Evolutionary conservation across 176 grass and related monocot species (phyloP).

Genomic region (Hsuehochloa calcarea): DNA sequence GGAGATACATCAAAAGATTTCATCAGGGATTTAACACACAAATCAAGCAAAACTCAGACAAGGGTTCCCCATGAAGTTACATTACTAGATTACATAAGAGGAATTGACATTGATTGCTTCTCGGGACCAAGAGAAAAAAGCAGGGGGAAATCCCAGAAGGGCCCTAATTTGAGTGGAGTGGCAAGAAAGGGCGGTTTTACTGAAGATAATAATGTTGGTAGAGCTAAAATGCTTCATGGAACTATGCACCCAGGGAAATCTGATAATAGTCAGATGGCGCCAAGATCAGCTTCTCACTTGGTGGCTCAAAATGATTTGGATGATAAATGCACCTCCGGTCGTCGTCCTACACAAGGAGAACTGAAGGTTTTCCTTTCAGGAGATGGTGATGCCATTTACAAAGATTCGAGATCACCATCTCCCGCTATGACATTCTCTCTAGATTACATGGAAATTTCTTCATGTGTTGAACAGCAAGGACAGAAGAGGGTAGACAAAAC

Average conservation of each 20-base stretch:
- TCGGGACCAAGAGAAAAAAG: not conserved
- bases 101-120: not conserved
- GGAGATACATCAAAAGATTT: not conserved
- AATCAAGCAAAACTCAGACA: not conserved
- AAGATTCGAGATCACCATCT: not conserved
- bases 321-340: not conserved
- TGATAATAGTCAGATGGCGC: constrained; percentile 4
- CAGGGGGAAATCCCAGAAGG: not conserved
- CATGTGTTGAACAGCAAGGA: not conserved
- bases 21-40: not conserved
- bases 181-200: not conserved
- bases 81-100: constrained; percentile 26
- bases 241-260: not conserved
- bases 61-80: not conserved
- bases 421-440: not conserved
- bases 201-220: not conserved
- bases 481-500: not conserved
- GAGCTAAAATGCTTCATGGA: not conserved
- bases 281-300: constrained; percentile 22
- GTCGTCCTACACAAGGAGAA: constrained; percentile 12
- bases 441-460: not conserved
- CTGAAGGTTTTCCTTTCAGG: not conserved
- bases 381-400: not conserved
- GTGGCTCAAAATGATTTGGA: not conserved
- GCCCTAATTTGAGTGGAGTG: not conserved